A percentile compares a stretch with the other conserved stretches of the same genome.
Evolutionary conservation across 2,329 filamentous ascomycete species (phyloP).

Genomic region (Aureobasidium sp.): DNA sequence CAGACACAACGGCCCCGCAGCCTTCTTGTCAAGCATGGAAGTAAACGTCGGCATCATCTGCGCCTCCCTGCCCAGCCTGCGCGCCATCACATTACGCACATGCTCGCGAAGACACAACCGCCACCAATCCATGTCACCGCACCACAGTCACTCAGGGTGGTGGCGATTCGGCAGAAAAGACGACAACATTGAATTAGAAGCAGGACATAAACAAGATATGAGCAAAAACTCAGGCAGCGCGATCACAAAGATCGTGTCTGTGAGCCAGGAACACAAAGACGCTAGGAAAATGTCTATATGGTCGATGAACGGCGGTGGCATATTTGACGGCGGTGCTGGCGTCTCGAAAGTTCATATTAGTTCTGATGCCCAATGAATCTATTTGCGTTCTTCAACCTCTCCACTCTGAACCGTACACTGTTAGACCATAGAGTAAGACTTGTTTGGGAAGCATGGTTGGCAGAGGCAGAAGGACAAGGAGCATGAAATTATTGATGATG

Average conservation of each 20-base stretch:
- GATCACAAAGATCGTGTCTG: neutral
- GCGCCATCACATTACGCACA: conserved; percentile 19
- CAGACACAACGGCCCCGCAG: conserved; percentile 20
- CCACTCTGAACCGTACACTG: too few species aligned
- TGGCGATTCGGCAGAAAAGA: neutral
- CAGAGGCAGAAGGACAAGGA: neutral
- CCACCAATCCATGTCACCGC: neutral
- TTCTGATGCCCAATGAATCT: neutral
- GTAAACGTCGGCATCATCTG: conserved; percentile 23
- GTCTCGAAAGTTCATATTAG: neutral
- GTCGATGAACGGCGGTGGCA: neutral
- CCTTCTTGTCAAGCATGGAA: conserved; percentile 20
- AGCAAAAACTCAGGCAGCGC: neutral
- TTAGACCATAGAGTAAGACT: too few species aligned
- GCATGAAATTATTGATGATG: neutral
- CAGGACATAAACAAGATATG: neutral
- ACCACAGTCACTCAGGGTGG: neutral
- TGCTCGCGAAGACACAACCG: conserved; percentile 2
- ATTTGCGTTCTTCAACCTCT: neutral
- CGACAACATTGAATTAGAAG: neutral
- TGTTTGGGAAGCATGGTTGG: neutral
- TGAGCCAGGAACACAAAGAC: neutral
- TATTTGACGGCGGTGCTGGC: neutral
- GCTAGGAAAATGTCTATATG: neutral
- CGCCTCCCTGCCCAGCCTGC: conserved; percentile 21